Percentiles rank a stretch among this genome's conserved stretches.
Evolutionary conservation across 1,284 basidiomycete genomes (phyloP).

Genomic region (Ceratobasidium sp.): DNA sequence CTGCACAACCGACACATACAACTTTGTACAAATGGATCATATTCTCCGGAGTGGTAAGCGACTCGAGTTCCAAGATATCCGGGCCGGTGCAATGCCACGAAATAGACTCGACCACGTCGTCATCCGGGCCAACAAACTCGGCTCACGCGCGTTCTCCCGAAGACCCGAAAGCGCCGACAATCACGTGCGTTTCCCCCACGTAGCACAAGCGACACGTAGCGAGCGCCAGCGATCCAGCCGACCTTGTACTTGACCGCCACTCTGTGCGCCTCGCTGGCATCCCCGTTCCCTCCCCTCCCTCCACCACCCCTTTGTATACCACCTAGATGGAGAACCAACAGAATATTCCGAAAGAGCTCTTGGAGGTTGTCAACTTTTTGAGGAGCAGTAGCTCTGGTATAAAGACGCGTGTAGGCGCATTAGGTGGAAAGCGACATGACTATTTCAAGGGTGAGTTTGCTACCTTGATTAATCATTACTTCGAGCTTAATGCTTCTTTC

Average conservation of each 20-base stretch:
- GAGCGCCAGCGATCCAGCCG: conserved; percentile 30
- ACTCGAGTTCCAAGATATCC: too few species aligned
- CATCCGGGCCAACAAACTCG: too few species aligned
- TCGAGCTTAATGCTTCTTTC: too few species aligned
- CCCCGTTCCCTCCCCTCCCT: background rate
- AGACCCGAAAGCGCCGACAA: background rate
- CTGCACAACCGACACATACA: too few species aligned
- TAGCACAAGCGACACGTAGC: conserved; percentile 42
- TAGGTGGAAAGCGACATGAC: conserved; percentile 95
- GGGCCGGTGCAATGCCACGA: too few species aligned
- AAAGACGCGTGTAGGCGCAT: conserved; percentile 89
- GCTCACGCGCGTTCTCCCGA: too few species aligned
- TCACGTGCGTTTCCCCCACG: conserved; percentile 42
- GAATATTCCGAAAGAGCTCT: conserved; percentile 81
- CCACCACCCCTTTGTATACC: conserved; percentile 2
- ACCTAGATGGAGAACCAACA: conserved; percentile 71
- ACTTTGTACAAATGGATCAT: too few species aligned
- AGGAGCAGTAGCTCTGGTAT: conserved; percentile 88
- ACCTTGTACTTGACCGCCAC: conserved; percentile 45
- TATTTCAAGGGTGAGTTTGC: conserved; percentile 96
- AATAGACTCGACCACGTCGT: too few species aligned
- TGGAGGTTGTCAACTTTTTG: conserved; percentile 87
- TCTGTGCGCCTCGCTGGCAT: conserved; percentile 31
- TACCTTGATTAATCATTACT: too few species aligned
- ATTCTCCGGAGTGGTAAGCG: too few species aligned